Evolutionary conservation across 495 filamentous ascomycete genomes (phyloP), one percentile per base, ranked within the genome.

Genomic region (Penicillium odoratum): DNA sequence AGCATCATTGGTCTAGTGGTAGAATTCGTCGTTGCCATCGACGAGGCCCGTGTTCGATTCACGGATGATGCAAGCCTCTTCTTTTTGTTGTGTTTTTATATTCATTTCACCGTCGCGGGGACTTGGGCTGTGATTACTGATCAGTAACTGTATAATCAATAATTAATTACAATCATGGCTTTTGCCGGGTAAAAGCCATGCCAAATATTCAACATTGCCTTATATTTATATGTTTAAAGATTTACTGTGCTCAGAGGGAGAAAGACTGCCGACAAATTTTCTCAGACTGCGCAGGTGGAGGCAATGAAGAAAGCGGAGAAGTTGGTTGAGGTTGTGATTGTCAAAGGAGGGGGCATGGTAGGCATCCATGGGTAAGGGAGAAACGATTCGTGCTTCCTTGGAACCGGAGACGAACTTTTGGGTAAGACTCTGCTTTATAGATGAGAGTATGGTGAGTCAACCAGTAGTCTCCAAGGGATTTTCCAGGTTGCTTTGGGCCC

Each of bases 11-110:
- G 78, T 81, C 76, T 81, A 81, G 78, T 81, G 78, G 78, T 81
- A 81, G 76, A 81, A 81, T 81, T 80, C 78, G 69, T 81, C 78
- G 78, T 80, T 81, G 77, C 78, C 77, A 81, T 81, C 78, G 78
- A 81, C 69, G 78, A 80, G 78, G 75, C 78, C 77, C 77, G 78
- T 75, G 78, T 81, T 81, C 78, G 78, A 81, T 80, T 81, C 78
- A 75, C 78, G 77, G 76, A 77, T 78, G 74, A 79, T 78, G 78
- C 78, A 79, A 25, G 60, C 18, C 48, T 56, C 47, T 63, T 66
- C 60, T 59, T 33, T 50, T 63, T 61, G 21, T 21, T 40, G 38
- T 7, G n/a, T 40, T 40, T 40, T 40, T n/a, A 16, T 4, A 15
- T 16, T 16, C 15, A 5, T 16, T 40, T n/a, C 15, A n/a, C 2